phyloP scores from a whole-genome alignment of 2,329 filamentous ascomycete genomes.

The Paradendryphiella salina region DNA sequence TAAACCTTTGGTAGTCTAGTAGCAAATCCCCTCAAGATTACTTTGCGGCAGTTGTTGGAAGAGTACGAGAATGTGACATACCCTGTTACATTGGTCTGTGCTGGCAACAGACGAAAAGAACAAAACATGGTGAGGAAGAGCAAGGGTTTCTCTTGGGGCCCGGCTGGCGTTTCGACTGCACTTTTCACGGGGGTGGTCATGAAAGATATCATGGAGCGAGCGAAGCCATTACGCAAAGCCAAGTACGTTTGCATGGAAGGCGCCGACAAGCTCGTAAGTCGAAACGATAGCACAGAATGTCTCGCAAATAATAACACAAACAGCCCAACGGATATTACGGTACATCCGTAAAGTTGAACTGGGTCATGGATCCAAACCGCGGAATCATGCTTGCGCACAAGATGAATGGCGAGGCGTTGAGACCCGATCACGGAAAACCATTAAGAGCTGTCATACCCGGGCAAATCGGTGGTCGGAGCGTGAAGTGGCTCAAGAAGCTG shows the following conservation, averaged over 20 bases:
- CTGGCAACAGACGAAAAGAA: conserved; percentile 88
- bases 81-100: conserved; percentile 87
- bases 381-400: conserved; percentile 86
- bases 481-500: conserved; percentile 87
- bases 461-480: conserved; percentile 87
- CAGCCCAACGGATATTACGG: conserved; percentile 85
- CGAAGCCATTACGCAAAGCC: conserved; percentile 69
- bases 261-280: conserved; percentile 70
- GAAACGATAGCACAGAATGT: neutral
- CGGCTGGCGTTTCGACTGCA: conserved; percentile 83
- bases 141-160: conserved; percentile 93
- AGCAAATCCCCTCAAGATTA: conserved; percentile 72
- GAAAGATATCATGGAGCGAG: conserved; percentile 68
- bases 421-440: conserved; percentile 84
- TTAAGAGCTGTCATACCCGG: conserved; percentile 82
- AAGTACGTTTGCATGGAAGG: conserved; percentile 90
- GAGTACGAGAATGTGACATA: conserved; percentile 82
- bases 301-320: conserved; percentile 13
- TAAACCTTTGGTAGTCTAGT: conserved; percentile 61
- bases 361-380: conserved; percentile 79
- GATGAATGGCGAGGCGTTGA: conserved; percentile 84
- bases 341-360: conserved; percentile 84
- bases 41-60: conserved; percentile 69
- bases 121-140: conserved; percentile 89
- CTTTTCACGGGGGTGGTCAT: conserved; percentile 84